Conservation (phyloP, 208 protist genomes). For the Leishmania guyanensis region DNA sequence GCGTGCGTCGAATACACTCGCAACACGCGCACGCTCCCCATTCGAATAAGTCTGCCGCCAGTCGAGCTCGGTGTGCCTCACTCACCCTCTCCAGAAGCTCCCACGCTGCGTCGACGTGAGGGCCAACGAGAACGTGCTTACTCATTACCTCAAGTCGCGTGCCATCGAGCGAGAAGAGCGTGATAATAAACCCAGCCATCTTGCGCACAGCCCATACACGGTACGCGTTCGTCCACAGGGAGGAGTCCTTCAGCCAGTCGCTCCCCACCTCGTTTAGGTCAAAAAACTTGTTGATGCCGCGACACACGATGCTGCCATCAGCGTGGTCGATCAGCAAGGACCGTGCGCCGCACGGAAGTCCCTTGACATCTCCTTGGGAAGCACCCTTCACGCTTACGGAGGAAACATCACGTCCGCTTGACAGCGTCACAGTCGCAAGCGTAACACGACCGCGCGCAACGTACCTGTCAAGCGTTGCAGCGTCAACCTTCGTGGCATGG, state of each 20-base stretch:
- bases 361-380: constrained; percentile 63
- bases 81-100: constrained; percentile 40
- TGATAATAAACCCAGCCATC: constrained; percentile 89
- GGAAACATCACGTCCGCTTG: constrained; percentile 26
- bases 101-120: constrained; percentile 69
- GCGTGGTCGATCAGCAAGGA: constrained; percentile 62
- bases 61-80: constrained; percentile 30
- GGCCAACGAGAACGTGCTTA: constrained; percentile 82
- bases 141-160: constrained; percentile 56
- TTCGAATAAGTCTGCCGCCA: constrained; percentile 58
- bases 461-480: constrained; percentile 28
- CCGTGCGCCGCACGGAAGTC: constrained; percentile 76
- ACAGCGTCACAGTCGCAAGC: constrained; percentile 17
- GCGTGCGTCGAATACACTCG: constrained; percentile 66
- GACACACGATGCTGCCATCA: constrained; percentile 60
- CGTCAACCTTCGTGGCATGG: constrained; percentile 16
- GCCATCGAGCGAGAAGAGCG: constrained; percentile 79
- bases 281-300: constrained; percentile 91
- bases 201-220: constrained; percentile 76
- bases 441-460: constrained; percentile 40
- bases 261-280: constrained; percentile 55
- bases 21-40: constrained; percentile 44
- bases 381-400: constrained; percentile 78
- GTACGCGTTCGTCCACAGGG: constrained; percentile 43
- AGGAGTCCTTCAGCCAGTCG: constrained; percentile 37